phyloP scores from a whole-genome alignment of 495 filamentous ascomycete genomes.

The Penicillium dipodomyicola region DNA sequence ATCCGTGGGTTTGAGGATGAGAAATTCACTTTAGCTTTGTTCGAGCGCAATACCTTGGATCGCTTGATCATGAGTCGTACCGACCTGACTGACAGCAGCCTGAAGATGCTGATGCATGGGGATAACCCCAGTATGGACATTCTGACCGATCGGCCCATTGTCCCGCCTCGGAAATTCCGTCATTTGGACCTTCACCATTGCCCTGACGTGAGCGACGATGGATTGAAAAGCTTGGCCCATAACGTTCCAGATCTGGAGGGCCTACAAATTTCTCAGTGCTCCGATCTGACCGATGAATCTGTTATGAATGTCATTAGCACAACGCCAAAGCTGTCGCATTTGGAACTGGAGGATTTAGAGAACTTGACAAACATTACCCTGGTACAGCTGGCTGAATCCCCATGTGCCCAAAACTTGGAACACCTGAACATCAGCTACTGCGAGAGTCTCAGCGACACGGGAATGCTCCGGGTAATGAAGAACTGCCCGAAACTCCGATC shows the following conservation, averaged over 20 bases:
- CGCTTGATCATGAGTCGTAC: constrained; percentile 76
- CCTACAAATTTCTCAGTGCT: constrained; percentile 73
- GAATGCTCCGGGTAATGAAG: constrained; percentile 81
- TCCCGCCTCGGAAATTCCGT: constrained; percentile 73
- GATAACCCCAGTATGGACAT: constrained; percentile 70
- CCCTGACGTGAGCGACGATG: constrained; percentile 63
- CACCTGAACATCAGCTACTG: constrained; percentile 90
- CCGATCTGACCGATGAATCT: constrained; percentile 66
- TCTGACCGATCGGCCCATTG: constrained; percentile 69
- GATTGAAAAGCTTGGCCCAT: constrained; percentile 63
- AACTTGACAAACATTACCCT: constrained; percentile 72
- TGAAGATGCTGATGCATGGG: constrained; percentile 73
- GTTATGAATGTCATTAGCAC: constrained; percentile 72
- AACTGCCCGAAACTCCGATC: constrained; percentile 64
- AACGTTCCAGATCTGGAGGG: constrained; percentile 80
- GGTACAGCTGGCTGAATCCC: constrained; percentile 67
- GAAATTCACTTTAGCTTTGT: constrained; percentile 67
- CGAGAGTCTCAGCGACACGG: constrained; percentile 76
- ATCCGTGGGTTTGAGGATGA: constrained; percentile 72
- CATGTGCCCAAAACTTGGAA: constrained; percentile 65
- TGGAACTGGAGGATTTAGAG: constrained; percentile 85
- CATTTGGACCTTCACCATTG: constrained; percentile 87
- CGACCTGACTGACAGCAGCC: constrained; percentile 67
- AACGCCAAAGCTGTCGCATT: constrained; percentile 71
- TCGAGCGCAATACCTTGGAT: constrained; percentile 75